phyloP scores from a whole-genome alignment of 2,329 filamentous ascomycete genomes.

The Ilyonectria sp. region DNA sequence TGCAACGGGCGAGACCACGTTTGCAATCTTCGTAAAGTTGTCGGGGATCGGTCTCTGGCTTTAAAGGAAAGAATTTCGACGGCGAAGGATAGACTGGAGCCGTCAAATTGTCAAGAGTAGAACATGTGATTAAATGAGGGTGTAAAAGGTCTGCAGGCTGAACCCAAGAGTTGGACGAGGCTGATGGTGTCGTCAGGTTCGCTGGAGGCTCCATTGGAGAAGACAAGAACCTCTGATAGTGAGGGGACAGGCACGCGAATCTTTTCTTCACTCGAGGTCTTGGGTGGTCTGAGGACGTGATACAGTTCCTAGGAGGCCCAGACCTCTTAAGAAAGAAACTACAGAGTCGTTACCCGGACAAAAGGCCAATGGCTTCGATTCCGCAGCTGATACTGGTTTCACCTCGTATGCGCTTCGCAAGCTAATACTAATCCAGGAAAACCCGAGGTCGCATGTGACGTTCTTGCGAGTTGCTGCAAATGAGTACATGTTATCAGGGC shows the following conservation, averaged over 20 bases:
- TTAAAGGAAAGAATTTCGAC: conserved; percentile 23
- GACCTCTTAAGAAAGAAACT: not conserved
- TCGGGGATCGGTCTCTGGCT: conserved; percentile 7
- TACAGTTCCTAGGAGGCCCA: not conserved
- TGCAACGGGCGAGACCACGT: conserved; percentile 15
- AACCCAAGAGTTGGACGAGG: conserved; percentile 20
- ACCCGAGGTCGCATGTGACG: not conserved
- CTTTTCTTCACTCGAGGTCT: not conserved
- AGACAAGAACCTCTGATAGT: not conserved
- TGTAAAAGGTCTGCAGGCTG: conserved; percentile 9
- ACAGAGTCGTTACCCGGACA: not conserved
- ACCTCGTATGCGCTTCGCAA: not conserved
- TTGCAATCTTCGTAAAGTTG: conserved; percentile 30
- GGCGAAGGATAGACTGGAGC: conserved; percentile 28
- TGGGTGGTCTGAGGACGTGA: not conserved
- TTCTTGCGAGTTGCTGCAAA: not conserved
- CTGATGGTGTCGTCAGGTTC: not conserved
- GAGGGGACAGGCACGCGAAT: not conserved
- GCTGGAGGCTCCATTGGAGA: not conserved
- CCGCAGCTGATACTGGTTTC: not conserved
- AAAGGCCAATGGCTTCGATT: not conserved
- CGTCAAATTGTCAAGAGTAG: conserved; percentile 27
- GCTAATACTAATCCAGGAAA: not conserved
- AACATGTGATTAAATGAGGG: conserved; percentile 9
- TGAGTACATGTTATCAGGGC: not conserved